phyloP scores from a whole-genome alignment of 176 grass and related monocot species.

The Musa schizocarpa region DNA sequence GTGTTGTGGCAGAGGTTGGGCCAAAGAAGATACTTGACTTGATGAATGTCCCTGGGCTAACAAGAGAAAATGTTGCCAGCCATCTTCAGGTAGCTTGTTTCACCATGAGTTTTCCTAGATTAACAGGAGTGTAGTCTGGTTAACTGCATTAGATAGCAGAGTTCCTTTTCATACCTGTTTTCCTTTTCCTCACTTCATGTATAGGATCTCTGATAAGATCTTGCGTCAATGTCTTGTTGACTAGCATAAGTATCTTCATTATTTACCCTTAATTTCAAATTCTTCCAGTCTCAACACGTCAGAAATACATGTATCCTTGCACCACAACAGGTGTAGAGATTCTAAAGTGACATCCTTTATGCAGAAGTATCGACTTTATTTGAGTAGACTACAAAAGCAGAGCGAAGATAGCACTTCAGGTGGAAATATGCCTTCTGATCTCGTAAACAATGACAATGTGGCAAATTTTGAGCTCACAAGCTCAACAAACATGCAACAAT shows the following conservation, averaged over 20 bases:
- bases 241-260: neutral
- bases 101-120: neutral
- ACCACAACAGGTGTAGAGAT: neutral
- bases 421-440: constrained; percentile 39
- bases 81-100: constrained; percentile 82
- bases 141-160: neutral
- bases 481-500: constrained; percentile 42
- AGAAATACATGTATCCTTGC: neutral
- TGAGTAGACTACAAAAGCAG: constrained; percentile 95
- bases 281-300: neutral
- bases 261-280: neutral
- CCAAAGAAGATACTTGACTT: constrained; percentile 97
- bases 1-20: constrained; percentile 72
- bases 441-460: constrained; percentile 35
- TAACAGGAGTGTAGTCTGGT: neutral
- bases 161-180: no score
- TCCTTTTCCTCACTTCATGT: neutral
- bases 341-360: constrained; percentile 24
- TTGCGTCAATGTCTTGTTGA: no score
- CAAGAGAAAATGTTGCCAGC: constrained; percentile 98
- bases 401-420: constrained; percentile 53
- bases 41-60: constrained; percentile 90
- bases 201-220: no score
- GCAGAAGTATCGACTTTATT: constrained; percentile 99
- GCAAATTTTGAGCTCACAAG: constrained; percentile 41